Conservation (phyloP, 805 yeast genomes). For the Pichia eremophila region DNA sequence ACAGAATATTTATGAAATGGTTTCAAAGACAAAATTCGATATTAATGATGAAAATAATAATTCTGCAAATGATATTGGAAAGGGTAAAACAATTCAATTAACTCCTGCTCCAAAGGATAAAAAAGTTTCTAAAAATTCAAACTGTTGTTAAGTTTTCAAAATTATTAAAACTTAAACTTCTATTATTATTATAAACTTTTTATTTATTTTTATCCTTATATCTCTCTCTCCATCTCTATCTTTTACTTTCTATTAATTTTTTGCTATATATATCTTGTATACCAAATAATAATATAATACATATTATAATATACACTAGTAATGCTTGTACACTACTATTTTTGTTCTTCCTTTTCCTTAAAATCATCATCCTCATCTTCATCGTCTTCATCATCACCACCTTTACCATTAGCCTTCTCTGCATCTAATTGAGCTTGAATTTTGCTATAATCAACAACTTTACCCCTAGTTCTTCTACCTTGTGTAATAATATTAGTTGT, state of each 20-base stretch:
- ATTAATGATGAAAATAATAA: slow-evolving; percentile 54
- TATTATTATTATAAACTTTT: neutral
- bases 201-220: neutral
- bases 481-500: slow-evolving; percentile 72
- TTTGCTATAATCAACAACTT: slow-evolving; percentile 73
- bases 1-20: slow-evolving; percentile 90
- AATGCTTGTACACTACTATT: neutral
- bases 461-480: slow-evolving; percentile 87
- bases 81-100: slow-evolving; percentile 86
- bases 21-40: slow-evolving; percentile 85
- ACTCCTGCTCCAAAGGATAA: slow-evolving; percentile 89
- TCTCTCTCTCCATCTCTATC: neutral
- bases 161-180: neutral
- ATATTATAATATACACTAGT: neutral
- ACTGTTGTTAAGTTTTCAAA: slow-evolving; percentile 69
- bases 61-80: slow-evolving; percentile 32
- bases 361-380: slow-evolving; percentile 40
- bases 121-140: slow-evolving; percentile 43
- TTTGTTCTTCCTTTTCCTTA: slow-evolving; percentile 29
- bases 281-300: neutral
- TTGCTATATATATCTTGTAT: neutral
- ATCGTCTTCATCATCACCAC: slow-evolving; percentile 35
- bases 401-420: slow-evolving; percentile 33
- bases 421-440: slow-evolving; percentile 63
- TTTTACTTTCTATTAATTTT: neutral